Evolutionary conservation across 495 filamentous ascomycete genomes (phyloP).

Genomic region (Geoglossum glabrum): DNA sequence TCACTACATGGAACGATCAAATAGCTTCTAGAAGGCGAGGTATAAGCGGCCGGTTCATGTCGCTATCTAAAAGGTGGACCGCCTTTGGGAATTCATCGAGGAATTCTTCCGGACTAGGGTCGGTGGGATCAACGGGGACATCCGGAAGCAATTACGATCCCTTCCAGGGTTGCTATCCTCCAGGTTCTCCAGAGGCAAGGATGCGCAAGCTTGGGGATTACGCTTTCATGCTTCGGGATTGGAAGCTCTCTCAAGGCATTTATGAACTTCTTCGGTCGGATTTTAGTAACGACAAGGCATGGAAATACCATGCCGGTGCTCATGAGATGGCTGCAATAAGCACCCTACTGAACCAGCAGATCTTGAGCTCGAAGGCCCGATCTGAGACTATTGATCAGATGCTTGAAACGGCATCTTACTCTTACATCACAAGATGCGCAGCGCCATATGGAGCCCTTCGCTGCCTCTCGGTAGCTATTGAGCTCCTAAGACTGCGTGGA

Average conservation of each 20-base stretch:
- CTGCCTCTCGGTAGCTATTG: conserved; percentile 52
- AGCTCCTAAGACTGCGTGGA: conserved; percentile 61
- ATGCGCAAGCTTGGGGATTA: conserved; percentile 91
- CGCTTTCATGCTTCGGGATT: conserved; percentile 89
- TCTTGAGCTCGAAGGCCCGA: conserved; percentile 48
- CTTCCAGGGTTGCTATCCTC: conserved; percentile 57
- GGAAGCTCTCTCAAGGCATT: conserved; percentile 72
- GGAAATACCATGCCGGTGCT: conserved; percentile 80
- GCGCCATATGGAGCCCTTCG: conserved; percentile 57
- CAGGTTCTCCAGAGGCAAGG: conserved; percentile 64
- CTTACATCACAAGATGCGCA: conserved; percentile 67
- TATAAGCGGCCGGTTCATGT: conserved; percentile 73
- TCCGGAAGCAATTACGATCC: conserved; percentile 57
- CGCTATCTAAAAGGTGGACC: conserved; percentile 69
- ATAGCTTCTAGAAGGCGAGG: conserved; percentile 78
- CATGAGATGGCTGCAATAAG: conserved; percentile 85
- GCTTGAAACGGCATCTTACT: conserved; percentile 76
- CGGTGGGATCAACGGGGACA: conserved; percentile 15
- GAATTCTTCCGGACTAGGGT: conserved; percentile 15
- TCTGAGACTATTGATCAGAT: conserved; percentile 63
- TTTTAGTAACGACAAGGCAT: conserved; percentile 87
- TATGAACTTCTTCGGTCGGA: conserved; percentile 79
- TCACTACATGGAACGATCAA: conserved; percentile 91
- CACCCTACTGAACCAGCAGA: conserved; percentile 51
- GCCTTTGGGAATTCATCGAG: conserved; percentile 44